Evolutionary conservation across 179 eudicot genomes (phyloP).

Genomic region (Spergularia azorica): DNA sequence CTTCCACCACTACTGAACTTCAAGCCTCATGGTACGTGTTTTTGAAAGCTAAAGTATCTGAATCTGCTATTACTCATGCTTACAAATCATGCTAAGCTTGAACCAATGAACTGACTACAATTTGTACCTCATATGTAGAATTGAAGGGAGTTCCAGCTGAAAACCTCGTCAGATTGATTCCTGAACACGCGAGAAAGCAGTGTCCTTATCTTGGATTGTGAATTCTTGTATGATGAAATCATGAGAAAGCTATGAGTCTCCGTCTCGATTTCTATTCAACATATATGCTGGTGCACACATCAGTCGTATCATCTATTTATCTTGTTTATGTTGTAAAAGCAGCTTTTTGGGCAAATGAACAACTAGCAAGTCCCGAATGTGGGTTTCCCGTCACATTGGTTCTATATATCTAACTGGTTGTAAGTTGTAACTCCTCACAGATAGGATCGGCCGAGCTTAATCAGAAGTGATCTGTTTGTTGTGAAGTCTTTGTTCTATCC

Average conservation of each 20-base stretch:
- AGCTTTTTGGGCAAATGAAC: slow-evolving; percentile 33
- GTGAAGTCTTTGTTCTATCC: neutral
- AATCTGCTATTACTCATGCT: neutral
- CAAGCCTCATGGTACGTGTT: slow-evolving; percentile 45
- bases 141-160: slow-evolving; percentile 50
- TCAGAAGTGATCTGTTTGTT: slow-evolving; percentile 28
- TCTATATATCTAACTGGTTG: slow-evolving; percentile 31
- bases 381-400: slow-evolving; percentile 17
- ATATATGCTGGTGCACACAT: slow-evolving; percentile 1
- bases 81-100: neutral
- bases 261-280: slow-evolving; percentile 3
- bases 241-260: slow-evolving; percentile 24
- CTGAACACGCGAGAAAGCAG: slow-evolving; percentile 56
- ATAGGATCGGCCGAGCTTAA: slow-evolving; percentile 9
- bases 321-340: slow-evolving; percentile 28
- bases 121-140: slow-evolving; percentile 31
- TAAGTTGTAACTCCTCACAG: slow-evolving; percentile 18
- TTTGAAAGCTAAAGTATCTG: neutral
- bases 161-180: slow-evolving; percentile 45
- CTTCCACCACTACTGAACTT: slow-evolving; percentile 57
- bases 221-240: slow-evolving; percentile 16
- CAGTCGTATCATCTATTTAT: slow-evolving; percentile 14
- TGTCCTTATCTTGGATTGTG: slow-evolving; percentile 38
- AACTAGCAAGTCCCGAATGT: slow-evolving; percentile 12
- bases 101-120: neutral